Conservation (phyloP, 768 basidiomycete species). For the Agrocybe chaxingu region DNA sequence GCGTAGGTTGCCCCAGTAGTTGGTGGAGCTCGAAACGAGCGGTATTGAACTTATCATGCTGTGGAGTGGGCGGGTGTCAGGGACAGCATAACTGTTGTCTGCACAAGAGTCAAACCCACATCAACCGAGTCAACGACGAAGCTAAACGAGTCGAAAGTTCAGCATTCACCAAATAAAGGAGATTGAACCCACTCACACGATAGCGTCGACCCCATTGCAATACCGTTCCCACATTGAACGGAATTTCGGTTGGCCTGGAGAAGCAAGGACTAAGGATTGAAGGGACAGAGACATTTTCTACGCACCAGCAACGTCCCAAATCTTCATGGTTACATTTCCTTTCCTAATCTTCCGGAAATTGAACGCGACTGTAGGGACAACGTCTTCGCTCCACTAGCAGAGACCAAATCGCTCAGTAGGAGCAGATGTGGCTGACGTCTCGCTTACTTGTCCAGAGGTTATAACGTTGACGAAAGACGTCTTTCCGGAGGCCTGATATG, state of each 20-base stretch:
- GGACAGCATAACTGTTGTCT: background rate
- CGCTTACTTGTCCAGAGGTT: constrained; percentile 71
- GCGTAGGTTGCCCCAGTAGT: constrained; percentile 60
- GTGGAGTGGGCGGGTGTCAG: constrained; percentile 2
- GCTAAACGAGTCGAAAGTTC: constrained; percentile 34
- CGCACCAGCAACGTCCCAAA: constrained; percentile 94
- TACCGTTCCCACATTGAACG: constrained; percentile 96
- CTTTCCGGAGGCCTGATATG: constrained; percentile 81
- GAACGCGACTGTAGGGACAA: constrained; percentile 95
- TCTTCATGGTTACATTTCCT: constrained; percentile 87
- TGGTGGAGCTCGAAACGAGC: constrained; percentile 84
- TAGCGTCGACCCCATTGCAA: constrained; percentile 88
- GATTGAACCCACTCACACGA: constrained; percentile 58
- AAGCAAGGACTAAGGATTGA: constrained; percentile 7
- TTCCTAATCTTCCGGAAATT: constrained; percentile 86
- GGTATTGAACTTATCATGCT: constrained; percentile 82
- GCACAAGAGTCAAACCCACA: constrained; percentile 42
- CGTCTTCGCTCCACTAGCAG: constrained; percentile 87
- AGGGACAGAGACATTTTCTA: constrained; percentile 2
- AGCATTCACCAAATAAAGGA: background rate
- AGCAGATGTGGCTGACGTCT: background rate
- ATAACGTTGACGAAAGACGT: constrained; percentile 93
- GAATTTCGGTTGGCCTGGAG: constrained; percentile 83
- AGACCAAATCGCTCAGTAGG: constrained; percentile 7
- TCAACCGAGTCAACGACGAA: constrained; percentile 93